phyloP scores from a whole-genome alignment of 805 yeast genomes.

The Vanderwaltozyma polyspora region DNA sequence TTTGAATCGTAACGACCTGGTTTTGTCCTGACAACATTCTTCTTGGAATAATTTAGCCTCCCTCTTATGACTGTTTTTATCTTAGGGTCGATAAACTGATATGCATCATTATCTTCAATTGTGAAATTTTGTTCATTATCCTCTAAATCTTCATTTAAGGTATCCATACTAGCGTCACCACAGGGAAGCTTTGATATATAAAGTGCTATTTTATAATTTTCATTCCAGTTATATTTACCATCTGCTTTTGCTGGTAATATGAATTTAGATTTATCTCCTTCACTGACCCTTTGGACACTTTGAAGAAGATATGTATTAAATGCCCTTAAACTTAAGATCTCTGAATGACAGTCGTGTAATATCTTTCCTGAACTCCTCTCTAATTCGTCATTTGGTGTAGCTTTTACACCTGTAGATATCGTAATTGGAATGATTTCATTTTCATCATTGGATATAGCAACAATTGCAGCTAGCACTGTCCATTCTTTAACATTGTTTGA shows the following conservation, averaged over 20 bases:
- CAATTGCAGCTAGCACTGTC: constrained; percentile 74
- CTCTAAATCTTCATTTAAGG: constrained; percentile 9
- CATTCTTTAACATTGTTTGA: constrained; percentile 66
- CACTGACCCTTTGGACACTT: constrained; percentile 27
- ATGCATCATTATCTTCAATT: constrained; percentile 10
- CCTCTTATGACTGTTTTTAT: constrained; percentile 42
- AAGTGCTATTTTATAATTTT: constrained; percentile 39
- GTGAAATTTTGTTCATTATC: constrained; percentile 10
- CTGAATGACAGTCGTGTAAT: constrained; percentile 89
- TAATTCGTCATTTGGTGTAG: constrained; percentile 45
- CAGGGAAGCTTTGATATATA: constrained; percentile 75
- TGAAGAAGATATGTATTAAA: constrained; percentile 52
- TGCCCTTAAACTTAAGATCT: constrained; percentile 58
- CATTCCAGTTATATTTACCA: constrained; percentile 26
- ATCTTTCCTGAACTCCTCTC: constrained; percentile 40
- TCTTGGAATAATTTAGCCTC: constrained; percentile 40
- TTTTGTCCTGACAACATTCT: constrained; percentile 75
- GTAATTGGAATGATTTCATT: constrained; percentile 31
- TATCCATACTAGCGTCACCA: constrained; percentile 74
- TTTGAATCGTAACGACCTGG: constrained; percentile 84
- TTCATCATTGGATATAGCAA: constrained; percentile 28
- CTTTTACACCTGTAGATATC: constrained; percentile 75
- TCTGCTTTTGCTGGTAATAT: neutral
- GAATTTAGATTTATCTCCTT: constrained; percentile 8
- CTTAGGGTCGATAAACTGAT: constrained; percentile 20